Base-by-base conservation (phyloP, 345 rosid genomes). In the Boechera retrofracta region DNA sequence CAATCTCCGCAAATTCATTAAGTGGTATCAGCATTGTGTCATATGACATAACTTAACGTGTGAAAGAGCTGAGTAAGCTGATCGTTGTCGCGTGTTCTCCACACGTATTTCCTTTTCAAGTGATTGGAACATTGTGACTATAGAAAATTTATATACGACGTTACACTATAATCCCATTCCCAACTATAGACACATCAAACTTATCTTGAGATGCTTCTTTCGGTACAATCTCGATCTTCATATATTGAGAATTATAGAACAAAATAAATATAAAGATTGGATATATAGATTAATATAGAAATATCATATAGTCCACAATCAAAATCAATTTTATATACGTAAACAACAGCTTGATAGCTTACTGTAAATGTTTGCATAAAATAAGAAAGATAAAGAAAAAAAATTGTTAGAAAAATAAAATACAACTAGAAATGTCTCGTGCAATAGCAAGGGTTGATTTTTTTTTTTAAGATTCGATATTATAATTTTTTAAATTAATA, bases 1-100 rank as follows among this genome's bases (percentile, higher is more conserved):
- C 60, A 55, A 55, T n/a, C n/a, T 55, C 38, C 60, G 60, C 36
- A 56, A 56, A 56, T 29, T 15, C 16, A 7, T 31, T 31, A 29
- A 6, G 52, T 39, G 10, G 28, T n/a, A 49, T 31, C 38, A n/a
- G 32, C 11, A 16, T 3, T 9, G 42, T 32, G 16, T 47, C 15
- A 48, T 18, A 18, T 32, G 10, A 45, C 10, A 16, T 16, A 11
- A 31, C 10, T 32, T 32, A 33, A 54, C 16, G 70, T n/a, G 44
- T 48, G 44, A 49, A 66, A 48, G 44, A 48, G 6, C 44, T 29
- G 21, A 63, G 67, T 21, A 16, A 21, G 16, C 47, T 63, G 29
- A 16, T 6, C 7, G 15, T 61, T 60, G 28, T 36, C 5, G 5
- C n/a, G 47, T 61, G 32, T 10, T 38, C 5, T 26, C 9, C 47